Conservation (phyloP, 495 filamentous ascomycete genomes). For the Pyronema omphalodes region DNA sequence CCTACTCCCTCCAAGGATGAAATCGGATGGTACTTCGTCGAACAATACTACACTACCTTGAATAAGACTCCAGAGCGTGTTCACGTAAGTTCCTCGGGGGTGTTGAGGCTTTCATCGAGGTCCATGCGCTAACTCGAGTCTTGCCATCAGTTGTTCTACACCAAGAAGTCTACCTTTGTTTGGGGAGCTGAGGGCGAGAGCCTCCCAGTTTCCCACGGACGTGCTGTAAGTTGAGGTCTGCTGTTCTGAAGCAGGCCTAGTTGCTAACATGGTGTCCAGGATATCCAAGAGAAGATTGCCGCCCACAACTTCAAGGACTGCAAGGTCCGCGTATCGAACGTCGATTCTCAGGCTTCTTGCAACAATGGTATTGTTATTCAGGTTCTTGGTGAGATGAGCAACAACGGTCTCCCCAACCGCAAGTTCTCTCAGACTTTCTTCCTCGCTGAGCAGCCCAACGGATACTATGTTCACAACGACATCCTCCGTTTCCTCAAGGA, state of each 20-base stretch:
- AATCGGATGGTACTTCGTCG: constrained; percentile 97
- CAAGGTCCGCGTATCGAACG: constrained; percentile 95
- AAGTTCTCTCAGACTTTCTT: constrained; percentile 99
- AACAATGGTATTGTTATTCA: constrained; percentile 78
- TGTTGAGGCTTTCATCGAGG: not conserved
- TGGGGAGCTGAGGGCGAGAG: constrained; percentile 76
- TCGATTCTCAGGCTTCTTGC: constrained; percentile 84
- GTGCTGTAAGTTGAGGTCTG: constrained; percentile 43
- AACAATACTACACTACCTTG: constrained; percentile 95
- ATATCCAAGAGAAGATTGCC: constrained; percentile 85
- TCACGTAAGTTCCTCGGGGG: constrained; percentile 39
- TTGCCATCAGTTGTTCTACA: constrained; percentile 49
- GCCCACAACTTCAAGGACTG: constrained; percentile 86
- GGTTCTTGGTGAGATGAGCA: constrained; percentile 94
- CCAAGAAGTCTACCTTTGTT: constrained; percentile 63
- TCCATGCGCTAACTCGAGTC: not conserved
- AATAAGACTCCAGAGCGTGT: constrained; percentile 88
- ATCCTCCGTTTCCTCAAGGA: constrained; percentile 84
- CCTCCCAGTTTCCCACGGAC: constrained; percentile 62
- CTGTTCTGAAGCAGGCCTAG: not conserved
- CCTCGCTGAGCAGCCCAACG: constrained; percentile 84
- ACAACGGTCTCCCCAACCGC: constrained; percentile 70
- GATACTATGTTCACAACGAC: constrained; percentile 96
- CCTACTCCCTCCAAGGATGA: constrained; percentile 48
- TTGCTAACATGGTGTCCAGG: constrained; percentile 31